Evolutionary conservation across 805 yeast species (phyloP).

Genomic region (Kodamaea restingae): DNA sequence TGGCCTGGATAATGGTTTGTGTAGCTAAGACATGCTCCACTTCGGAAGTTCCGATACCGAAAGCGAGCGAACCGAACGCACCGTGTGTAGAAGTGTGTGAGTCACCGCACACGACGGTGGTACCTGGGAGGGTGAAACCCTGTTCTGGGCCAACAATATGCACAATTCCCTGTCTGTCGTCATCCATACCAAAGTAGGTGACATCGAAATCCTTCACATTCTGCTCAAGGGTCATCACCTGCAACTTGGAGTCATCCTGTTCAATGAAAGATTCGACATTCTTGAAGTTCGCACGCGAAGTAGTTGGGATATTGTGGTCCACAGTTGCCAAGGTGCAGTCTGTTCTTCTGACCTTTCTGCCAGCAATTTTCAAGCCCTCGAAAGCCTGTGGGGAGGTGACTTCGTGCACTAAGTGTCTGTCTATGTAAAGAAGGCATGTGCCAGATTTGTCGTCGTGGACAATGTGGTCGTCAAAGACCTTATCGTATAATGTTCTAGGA

Average conservation of each 20-base stretch:
- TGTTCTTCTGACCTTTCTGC: slow-evolving; percentile 81
- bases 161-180: slow-evolving; percentile 94
- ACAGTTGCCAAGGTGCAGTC: slow-evolving; percentile 95
- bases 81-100: slow-evolving; percentile 99
- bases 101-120: slow-evolving; percentile 98
- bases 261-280: slow-evolving; percentile 75
- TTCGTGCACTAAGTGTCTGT: slow-evolving; percentile 96
- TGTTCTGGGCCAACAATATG: slow-evolving; percentile 99
- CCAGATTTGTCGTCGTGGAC: slow-evolving; percentile 89
- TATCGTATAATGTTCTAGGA: slow-evolving; percentile 76
- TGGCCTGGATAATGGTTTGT: slow-evolving; percentile 90
- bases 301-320: slow-evolving; percentile 96
- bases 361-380: slow-evolving; percentile 88
- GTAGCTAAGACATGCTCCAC: slow-evolving; percentile 99
- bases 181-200: slow-evolving; percentile 92
- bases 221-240: slow-evolving; percentile 86
- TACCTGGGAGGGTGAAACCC: slow-evolving; percentile 97
- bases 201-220: slow-evolving; percentile 88
- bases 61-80: slow-evolving; percentile 95
- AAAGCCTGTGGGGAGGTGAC: slow-evolving; percentile 99
- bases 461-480: slow-evolving; percentile 91
- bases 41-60: slow-evolving; percentile 98
- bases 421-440: slow-evolving; percentile 83
- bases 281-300: slow-evolving; percentile 73
- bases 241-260: slow-evolving; percentile 88